Conservation (phyloP, 768 basidiomycete genomes). For the Amanita subjunquillea region DNA sequence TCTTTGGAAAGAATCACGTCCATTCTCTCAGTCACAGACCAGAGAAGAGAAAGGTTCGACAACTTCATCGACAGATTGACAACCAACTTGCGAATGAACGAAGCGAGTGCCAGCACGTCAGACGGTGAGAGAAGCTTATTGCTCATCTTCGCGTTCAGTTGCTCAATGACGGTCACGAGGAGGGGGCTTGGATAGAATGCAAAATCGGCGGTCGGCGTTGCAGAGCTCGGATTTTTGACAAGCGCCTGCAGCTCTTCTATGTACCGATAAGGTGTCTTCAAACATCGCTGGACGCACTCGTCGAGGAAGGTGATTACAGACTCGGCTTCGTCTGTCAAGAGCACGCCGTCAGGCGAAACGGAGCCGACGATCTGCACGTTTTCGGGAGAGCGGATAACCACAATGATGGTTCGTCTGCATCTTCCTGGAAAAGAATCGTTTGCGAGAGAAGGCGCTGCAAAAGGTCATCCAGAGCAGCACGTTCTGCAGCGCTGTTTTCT, state of each 20-base stretch:
- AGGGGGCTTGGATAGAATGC: constrained; percentile 57
- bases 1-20: constrained; percentile 19
- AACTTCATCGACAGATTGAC: constrained; percentile 48
- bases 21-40: constrained; percentile 23
- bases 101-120: constrained; percentile 50
- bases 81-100: constrained; percentile 56
- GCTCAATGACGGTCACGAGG: constrained; percentile 72
- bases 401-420: constrained; percentile 53
- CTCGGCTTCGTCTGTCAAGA: constrained; percentile 44
- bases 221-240: constrained; percentile 5
- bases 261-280: constrained; percentile 80
- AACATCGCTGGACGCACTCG: constrained; percentile 73
- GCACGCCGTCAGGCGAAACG: constrained; percentile 39
- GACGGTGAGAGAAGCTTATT: constrained; percentile 44
- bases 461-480: constrained; percentile 35
- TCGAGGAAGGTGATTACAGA: constrained; percentile 66
- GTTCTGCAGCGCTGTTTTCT: constrained; percentile 40
- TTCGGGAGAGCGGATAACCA: constrained; percentile 67
- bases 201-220: constrained; percentile 9
- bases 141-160: constrained; percentile 58
- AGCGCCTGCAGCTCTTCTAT: constrained; percentile 56
- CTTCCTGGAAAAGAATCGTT: constrained; percentile 76
- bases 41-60: constrained; percentile 29
- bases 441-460: constrained; percentile 55
- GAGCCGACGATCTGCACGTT: constrained; percentile 23